Conservation (phyloP, 148 eudicot genomes). For the Drosera capensis region DNA sequence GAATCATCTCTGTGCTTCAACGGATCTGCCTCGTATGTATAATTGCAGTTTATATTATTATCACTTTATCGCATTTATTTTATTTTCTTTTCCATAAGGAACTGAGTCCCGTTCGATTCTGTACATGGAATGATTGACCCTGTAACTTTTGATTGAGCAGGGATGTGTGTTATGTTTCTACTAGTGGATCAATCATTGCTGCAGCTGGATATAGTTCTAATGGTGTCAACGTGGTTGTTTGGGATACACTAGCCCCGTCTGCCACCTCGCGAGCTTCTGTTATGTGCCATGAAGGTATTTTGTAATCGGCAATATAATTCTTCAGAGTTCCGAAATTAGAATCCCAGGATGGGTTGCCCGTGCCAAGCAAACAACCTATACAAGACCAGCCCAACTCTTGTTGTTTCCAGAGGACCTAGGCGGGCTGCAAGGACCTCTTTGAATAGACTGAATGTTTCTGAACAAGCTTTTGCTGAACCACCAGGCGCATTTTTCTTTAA, state of each 20-base stretch:
- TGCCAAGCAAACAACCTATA: too few relatives aligned
- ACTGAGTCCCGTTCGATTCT: not conserved
- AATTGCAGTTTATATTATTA: not conserved
- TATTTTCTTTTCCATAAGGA: not conserved
- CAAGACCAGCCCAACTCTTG: too few relatives aligned
- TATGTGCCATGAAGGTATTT: slow-evolving; percentile 97
- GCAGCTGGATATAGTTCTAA: slow-evolving; percentile 82
- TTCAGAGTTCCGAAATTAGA: too few relatives aligned
- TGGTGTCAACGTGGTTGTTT: slow-evolving; percentile 74
- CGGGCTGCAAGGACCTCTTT: too few relatives aligned
- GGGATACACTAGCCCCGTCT: slow-evolving; percentile 99
- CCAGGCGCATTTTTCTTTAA: too few relatives aligned
- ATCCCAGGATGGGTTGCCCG: too few relatives aligned
- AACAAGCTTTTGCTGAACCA: too few relatives aligned
- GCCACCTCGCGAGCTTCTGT: slow-evolving; percentile 90
- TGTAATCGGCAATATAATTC: not conserved
- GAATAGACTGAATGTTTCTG: too few relatives aligned
- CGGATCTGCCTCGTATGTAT: slow-evolving; percentile 72
- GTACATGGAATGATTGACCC: not conserved
- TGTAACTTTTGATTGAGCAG: slow-evolving; percentile 24
- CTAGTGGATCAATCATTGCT: slow-evolving; percentile 94
- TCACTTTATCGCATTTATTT: slow-evolving; percentile 1
- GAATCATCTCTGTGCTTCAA: slow-evolving; percentile 88
- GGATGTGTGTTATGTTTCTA: slow-evolving; percentile 75
- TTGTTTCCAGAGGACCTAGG: too few relatives aligned